These are phyloP conservation scores for Aspergillus costaricaensis DNA, from an alignment of 2,329 filamentous ascomycete species.

Conservation along the genomic window DNA sequence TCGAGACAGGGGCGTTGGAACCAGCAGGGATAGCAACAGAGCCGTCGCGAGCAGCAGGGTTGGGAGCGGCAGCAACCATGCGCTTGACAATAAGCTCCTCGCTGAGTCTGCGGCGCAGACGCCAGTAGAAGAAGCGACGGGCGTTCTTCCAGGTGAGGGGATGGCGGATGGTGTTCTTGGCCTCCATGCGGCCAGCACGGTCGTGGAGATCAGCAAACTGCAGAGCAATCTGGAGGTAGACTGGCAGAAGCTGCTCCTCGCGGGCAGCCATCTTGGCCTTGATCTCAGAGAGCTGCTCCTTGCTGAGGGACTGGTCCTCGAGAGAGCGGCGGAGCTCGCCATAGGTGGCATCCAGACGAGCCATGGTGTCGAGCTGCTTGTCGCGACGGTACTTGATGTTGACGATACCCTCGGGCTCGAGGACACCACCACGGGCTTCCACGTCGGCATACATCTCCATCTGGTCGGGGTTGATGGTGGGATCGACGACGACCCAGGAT, in stretches of 20 bases:
- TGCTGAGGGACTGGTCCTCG: conserved; percentile 64
- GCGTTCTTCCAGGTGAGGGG: conserved; percentile 83
- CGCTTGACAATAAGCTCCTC: conserved; percentile 97
- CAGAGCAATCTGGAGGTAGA: conserved; percentile 92
- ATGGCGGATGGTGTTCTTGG: conserved; percentile 90
- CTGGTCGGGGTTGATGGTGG: conserved; percentile 90
- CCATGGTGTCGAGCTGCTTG: conserved; percentile 97
- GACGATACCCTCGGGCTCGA: conserved; percentile 97
- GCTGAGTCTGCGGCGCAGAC: conserved; percentile 90
- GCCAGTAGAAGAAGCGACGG: conserved; percentile 99
- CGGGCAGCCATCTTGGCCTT: conserved; percentile 82
- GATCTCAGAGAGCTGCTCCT: conserved; percentile 74
- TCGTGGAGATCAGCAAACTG: conserved; percentile 98
- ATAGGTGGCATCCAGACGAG: conserved; percentile 83
- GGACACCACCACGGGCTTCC: conserved; percentile 91
- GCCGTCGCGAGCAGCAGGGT: conserved; percentile 39
- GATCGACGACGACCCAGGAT: conserved; percentile 98
- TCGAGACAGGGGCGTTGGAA: conserved; percentile 23
- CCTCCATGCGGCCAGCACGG: conserved; percentile 94
- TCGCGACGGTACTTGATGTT: conserved; percentile 99
- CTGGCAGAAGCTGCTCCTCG: conserved; percentile 84
- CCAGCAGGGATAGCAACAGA: conserved; percentile 46
- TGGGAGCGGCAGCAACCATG: conserved; percentile 59
- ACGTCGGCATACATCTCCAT: conserved; percentile 99
- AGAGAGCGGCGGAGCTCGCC: conserved; percentile 79